A percentile compares a stretch with the other conserved stretches of the same genome.
These are phyloP conservation scores for Phytophthora sp. DNA, from an alignment of 352 stramenopile species.

Conservation along the genomic window DNA sequence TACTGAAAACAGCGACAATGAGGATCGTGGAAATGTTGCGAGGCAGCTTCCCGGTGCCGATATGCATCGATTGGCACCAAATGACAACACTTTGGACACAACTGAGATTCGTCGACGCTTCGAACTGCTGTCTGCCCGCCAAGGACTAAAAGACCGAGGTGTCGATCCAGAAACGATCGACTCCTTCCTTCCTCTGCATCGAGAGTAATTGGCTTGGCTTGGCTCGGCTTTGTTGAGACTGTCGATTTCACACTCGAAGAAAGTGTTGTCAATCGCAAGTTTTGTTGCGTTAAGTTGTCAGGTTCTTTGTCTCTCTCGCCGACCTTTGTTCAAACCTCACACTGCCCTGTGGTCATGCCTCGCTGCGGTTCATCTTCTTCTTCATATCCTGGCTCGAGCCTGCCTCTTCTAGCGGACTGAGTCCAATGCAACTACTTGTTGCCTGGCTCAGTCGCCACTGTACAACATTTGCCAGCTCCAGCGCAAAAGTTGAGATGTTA, in stretches of 20 bases:
- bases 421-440: neutral
- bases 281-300: neutral
- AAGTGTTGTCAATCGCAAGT: neutral
- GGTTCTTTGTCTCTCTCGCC: neutral
- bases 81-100: conserved; percentile 8
- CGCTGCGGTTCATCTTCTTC: neutral
- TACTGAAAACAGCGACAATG: neutral
- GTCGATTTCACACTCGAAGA: neutral
- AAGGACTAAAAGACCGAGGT: conserved; percentile 3
- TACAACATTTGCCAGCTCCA: neutral
- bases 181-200: conserved; percentile 2
- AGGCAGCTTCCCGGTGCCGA: neutral
- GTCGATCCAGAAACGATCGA: conserved; percentile 13
- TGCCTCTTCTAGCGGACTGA: too few species aligned
- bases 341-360: neutral
- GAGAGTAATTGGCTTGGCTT: neutral
- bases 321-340: neutral
- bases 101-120: conserved; percentile 20
- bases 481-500: too few species aligned
- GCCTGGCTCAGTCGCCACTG: neutral
- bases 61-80: neutral
- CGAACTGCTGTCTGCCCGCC: conserved; percentile 6
- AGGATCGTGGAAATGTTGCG: neutral
- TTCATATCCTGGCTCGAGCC: neutral
- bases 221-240: neutral